Evolutionary conservation across 2,329 filamentous ascomycete genomes (phyloP).

Genomic region (Pseudogymnoascus sp.): DNA sequence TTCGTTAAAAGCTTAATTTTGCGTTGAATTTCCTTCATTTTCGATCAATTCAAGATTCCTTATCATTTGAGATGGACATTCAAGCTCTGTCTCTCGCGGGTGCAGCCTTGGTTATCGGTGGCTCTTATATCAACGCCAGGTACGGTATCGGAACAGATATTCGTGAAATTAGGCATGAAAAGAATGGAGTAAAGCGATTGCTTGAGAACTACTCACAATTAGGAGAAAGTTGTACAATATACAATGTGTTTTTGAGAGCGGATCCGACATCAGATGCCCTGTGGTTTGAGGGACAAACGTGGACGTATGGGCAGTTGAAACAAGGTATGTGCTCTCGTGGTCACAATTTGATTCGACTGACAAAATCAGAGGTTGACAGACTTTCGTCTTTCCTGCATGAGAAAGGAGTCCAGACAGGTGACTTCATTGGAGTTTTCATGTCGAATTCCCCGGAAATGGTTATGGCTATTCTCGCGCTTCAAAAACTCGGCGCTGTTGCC

Average conservation of each 20-base stretch:
- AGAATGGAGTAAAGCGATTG: conserved; percentile 30
- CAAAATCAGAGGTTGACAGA: conserved; percentile 33
- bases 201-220: conserved; percentile 31
- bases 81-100: conserved; percentile 24
- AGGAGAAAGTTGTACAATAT: conserved; percentile 35
- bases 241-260: conserved; percentile 35
- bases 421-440: conserved; percentile 40
- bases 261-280: conserved; percentile 35
- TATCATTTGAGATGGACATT: conserved; percentile 13
- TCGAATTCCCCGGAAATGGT: conserved; percentile 44
- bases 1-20: neutral
- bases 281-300: conserved; percentile 42
- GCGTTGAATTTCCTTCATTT: neutral
- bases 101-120: conserved; percentile 29
- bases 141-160: conserved; percentile 36
- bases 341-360: conserved; percentile 9
- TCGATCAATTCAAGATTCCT: conserved; percentile 17
- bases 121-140: conserved; percentile 39
- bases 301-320: conserved; percentile 40
- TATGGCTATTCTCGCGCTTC: conserved; percentile 36
- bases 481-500: conserved; percentile 38
- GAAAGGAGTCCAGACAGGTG: conserved; percentile 32
- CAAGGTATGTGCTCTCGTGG: conserved; percentile 27
- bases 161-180: conserved; percentile 29
- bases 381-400: conserved; percentile 36